These are phyloP conservation scores for Strigomonas culicis DNA, from an alignment of 208 protist species.

Conservation along the genomic window DNA sequence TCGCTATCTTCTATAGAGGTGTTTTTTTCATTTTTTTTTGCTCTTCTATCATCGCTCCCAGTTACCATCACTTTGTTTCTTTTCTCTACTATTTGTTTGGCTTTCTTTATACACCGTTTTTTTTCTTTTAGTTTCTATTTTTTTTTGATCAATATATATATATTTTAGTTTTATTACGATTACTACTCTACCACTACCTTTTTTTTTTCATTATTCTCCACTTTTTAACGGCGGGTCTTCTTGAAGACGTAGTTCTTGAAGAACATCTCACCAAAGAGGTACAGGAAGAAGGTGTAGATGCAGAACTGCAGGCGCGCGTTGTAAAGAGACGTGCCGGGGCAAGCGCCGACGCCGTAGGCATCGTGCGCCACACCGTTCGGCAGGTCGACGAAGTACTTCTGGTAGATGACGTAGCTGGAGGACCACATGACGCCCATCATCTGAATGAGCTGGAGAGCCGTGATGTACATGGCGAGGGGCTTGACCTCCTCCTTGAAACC, in stretches of 20 bases:
- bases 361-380: conserved; percentile 7
- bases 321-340: conserved; percentile 45
- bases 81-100: not conserved
- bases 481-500: conserved; percentile 54
- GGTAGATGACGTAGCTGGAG: conserved; percentile 31
- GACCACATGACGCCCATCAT: conserved; percentile 76
- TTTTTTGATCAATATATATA: not conserved
- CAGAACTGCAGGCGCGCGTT: conserved; percentile 70
- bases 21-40: too few species aligned
- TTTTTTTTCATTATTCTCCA: conserved; percentile 9
- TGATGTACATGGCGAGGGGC: conserved; percentile 82
- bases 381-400: conserved; percentile 26
- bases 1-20: too few species aligned
- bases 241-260: conserved; percentile 63
- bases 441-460: conserved; percentile 82
- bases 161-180: not conserved
- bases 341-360: conserved; percentile 27
- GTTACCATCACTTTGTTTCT: too few species aligned
- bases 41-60: too few species aligned
- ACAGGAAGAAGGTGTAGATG: conserved; percentile 89
- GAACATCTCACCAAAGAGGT: conserved; percentile 91
- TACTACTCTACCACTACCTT: not conserved
- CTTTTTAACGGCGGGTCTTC: conserved; percentile 20
- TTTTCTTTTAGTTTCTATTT: not conserved
- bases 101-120: not conserved